Evolutionary conservation across 78 protist genomes (phyloP), one percentile per base, ranked within the genome.

Genomic region (Dictyostelium purpureum): DNA sequence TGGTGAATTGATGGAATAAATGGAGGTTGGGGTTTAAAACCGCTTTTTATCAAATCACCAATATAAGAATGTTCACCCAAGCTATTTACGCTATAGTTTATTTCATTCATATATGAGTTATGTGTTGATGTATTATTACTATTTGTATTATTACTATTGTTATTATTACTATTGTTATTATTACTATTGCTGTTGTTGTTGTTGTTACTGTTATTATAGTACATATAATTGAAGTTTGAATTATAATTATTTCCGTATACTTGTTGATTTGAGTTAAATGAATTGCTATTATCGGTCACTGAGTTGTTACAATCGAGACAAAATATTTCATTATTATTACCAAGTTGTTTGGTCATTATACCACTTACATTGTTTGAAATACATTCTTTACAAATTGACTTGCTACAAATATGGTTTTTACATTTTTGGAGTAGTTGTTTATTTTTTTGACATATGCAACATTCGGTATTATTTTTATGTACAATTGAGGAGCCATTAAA

Each of bases 361-460:
- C 37, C 38, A 18, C 33, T 54, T 73, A 1, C 38, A 28, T 33
- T 31, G 12, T 47, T 61, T 1, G 65, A n/a, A 26, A 73, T 28
- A n/a, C 91, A 83, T 2, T 83, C 91, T 40, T 73, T 76, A 59
- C 91, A 83, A 57, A 45, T 59, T 9, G 54, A 42, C 43, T 73
- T 83, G 1, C 51, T 43, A 28, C 91, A 83, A 38, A 19, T 74
- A 74, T 35, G 80, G 66, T 74, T 74, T 19, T 33, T 74, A 51
- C 79, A 73, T 33, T 73, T 83, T 7, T 21, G 35, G 12, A 42
- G 12, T 7, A 12, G 7, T n/a, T 26, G 2, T 42, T 73, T 83
- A 2, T 21, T 21, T 75, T 83, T 83, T 2, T 28, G 21, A 57
- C 91, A 83, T 18, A 56, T 9, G 19, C 24, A 45, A 73, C 91